Percentiles rank a stretch among this genome's conserved stretches.
phyloP scores from a whole-genome alignment of 306 rosid species.

The Hylodesmum podocarpum region DNA sequence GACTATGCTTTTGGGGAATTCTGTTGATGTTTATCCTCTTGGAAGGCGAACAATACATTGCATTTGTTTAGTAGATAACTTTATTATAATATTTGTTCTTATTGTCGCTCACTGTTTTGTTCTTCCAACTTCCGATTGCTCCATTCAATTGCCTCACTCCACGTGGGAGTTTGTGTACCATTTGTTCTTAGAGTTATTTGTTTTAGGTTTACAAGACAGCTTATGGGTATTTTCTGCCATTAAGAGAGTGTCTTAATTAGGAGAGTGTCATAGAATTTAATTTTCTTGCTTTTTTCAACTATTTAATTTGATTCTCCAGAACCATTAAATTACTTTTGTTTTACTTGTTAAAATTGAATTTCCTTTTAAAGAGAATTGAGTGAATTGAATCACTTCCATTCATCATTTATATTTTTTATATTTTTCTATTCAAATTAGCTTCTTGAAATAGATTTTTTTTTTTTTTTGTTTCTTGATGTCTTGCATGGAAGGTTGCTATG shows the following conservation, averaged over 20 bases:
- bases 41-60: slow-evolving; percentile 64
- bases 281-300: not conserved
- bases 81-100: not conserved
- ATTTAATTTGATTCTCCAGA: not conserved
- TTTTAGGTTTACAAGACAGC: not conserved
- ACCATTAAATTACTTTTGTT: not conserved
- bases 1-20: slow-evolving; percentile 89
- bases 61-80: slow-evolving; percentile 6
- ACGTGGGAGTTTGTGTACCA: not conserved
- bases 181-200: not conserved
- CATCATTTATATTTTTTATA: slow-evolving; percentile 1
- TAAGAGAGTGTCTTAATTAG: not conserved
- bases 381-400: not conserved
- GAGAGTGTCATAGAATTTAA: not conserved
- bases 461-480: slow-evolving; percentile 1
- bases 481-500: slow-evolving; percentile 87
- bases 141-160: slow-evolving; percentile 13
- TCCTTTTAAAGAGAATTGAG: slow-evolving; percentile 3
- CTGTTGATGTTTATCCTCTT: slow-evolving; percentile 84
- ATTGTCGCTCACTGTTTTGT: not conserved
- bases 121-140: slow-evolving; percentile 22
- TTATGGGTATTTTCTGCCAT: slow-evolving; percentile 7
- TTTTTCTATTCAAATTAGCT: slow-evolving; percentile 7
- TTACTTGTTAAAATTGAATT: not conserved
- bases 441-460: not conserved